These are phyloP conservation scores for Coniferiporia weirii DNA, from an alignment of 1,284 basidiomycete genomes.

Conservation along the genomic window DNA sequence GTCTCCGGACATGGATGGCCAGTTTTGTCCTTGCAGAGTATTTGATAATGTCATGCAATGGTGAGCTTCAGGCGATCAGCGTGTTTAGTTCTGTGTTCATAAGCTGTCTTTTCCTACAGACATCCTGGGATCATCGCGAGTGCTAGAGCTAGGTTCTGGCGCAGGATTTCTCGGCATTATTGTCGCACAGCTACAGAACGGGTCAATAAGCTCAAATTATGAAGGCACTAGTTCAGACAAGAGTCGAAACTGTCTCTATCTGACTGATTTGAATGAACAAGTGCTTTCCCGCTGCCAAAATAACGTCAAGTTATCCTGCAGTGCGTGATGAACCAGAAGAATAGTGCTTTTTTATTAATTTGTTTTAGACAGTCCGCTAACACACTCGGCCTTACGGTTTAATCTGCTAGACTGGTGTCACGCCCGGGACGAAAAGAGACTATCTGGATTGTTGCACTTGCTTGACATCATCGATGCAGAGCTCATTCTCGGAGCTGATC, in stretches of 20 bases:
- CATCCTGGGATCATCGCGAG: constrained; percentile 37
- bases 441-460: constrained; percentile 25
- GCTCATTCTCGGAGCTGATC: constrained; percentile 64
- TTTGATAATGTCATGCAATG: constrained; percentile 44
- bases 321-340: constrained; percentile 36
- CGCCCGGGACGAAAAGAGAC: constrained; percentile 35
- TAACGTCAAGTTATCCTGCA: constrained; percentile 58
- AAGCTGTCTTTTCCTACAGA: constrained; percentile 35
- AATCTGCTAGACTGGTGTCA: constrained; percentile 59
- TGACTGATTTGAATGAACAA: constrained; percentile 62
- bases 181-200: constrained; percentile 47
- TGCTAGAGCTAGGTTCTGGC: constrained; percentile 71
- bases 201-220: not conserved
- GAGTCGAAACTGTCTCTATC: constrained; percentile 34
- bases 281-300: constrained; percentile 56
- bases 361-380: constrained; percentile 45
- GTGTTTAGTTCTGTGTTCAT: not conserved
- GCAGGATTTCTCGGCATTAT: constrained; percentile 68
- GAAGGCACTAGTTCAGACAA: not conserved
- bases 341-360: constrained; percentile 1
- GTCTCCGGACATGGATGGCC: constrained; percentile 71
- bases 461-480: constrained; percentile 44
- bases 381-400: constrained; percentile 40
- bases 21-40: constrained; percentile 62
- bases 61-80: constrained; percentile 29